These are phyloP conservation scores for Xylariaceae sp. DNA, from an alignment of 2,329 filamentous ascomycete species.

Conservation along the genomic window DNA sequence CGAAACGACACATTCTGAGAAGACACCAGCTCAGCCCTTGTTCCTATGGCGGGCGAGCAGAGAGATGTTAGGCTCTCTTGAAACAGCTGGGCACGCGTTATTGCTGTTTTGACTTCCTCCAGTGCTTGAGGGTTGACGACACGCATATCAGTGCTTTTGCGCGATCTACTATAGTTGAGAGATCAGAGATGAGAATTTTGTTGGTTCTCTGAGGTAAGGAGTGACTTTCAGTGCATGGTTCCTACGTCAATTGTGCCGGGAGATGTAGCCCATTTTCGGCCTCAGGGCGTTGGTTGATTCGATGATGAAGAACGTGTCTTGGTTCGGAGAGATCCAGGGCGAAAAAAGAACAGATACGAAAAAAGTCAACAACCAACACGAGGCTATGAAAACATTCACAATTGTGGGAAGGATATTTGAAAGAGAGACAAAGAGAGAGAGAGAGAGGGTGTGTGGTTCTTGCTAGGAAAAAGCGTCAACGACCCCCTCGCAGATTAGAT, in stretches of 20 bases:
- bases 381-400: constrained; percentile 18
- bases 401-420: constrained; percentile 14
- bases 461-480: constrained; percentile 23
- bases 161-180: constrained; percentile 5
- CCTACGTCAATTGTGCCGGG: constrained; percentile 12
- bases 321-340: constrained; percentile 22
- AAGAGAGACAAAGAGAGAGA: not conserved
- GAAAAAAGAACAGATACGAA: constrained; percentile 8
- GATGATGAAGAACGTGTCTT: constrained; percentile 18
- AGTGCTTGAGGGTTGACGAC: constrained; percentile 5
- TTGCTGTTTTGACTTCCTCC: constrained; percentile 12
- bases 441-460: constrained; percentile 17
- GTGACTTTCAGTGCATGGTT: constrained; percentile 8
- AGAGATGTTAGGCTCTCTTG: constrained; percentile 2
- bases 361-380: constrained; percentile 8
- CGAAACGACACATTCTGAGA: not conserved
- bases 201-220: constrained; percentile 16
- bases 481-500: constrained; percentile 21
- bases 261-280: constrained; percentile 15
- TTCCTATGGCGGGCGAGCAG: not conserved
- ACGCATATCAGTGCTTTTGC: constrained; percentile 1
- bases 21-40: not conserved
- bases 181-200: constrained; percentile 4
- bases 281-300: constrained; percentile 12
- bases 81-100: constrained; percentile 1